A percentile compares a stretch with the other conserved stretches of the same genome.
Evolutionary conservation across 2,329 filamentous ascomycete species (phyloP).

Genomic region (Xenosphaeropsis pyriputrescens): DNA sequence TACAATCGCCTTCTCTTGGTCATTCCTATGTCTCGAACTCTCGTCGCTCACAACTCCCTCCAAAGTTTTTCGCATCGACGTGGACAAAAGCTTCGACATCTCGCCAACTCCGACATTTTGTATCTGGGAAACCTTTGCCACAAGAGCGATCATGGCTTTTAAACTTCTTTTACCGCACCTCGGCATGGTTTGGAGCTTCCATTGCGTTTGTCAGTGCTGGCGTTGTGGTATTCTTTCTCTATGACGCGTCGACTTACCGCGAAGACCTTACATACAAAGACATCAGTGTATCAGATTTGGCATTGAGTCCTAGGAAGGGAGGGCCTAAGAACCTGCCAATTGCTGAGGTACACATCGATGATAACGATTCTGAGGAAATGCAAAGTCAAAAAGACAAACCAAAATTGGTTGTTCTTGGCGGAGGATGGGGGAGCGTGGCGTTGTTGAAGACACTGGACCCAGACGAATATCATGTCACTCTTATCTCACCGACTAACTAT

Average conservation of each 20-base stretch:
- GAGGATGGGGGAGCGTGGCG: slow-evolving; percentile 89
- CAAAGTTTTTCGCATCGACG: neutral
- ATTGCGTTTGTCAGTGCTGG: slow-evolving; percentile 53
- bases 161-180: slow-evolving; percentile 52
- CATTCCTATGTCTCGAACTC: neutral
- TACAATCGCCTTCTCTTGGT: neutral
- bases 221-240: slow-evolving; percentile 77
- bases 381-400: slow-evolving; percentile 71
- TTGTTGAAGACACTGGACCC: slow-evolving; percentile 80
- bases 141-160: slow-evolving; percentile 30
- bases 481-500: slow-evolving; percentile 89
- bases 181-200: slow-evolving; percentile 62
- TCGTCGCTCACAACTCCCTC: neutral
- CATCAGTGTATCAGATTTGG: slow-evolving; percentile 70
- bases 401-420: slow-evolving; percentile 79
- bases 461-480: slow-evolving; percentile 88
- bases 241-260: slow-evolving; percentile 84
- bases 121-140: slow-evolving; percentile 38
- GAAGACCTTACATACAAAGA: slow-evolving; percentile 53
- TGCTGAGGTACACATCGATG: slow-evolving; percentile 74
- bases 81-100: slow-evolving; percentile 4
- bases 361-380: slow-evolving; percentile 65
- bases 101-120: slow-evolving; percentile 7
- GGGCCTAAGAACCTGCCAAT: slow-evolving; percentile 95
- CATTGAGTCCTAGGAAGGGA: slow-evolving; percentile 65